phyloP scores from a whole-genome alignment of 2,329 filamentous ascomycete genomes.

The Macrophomina pseudophaseolina region DNA sequence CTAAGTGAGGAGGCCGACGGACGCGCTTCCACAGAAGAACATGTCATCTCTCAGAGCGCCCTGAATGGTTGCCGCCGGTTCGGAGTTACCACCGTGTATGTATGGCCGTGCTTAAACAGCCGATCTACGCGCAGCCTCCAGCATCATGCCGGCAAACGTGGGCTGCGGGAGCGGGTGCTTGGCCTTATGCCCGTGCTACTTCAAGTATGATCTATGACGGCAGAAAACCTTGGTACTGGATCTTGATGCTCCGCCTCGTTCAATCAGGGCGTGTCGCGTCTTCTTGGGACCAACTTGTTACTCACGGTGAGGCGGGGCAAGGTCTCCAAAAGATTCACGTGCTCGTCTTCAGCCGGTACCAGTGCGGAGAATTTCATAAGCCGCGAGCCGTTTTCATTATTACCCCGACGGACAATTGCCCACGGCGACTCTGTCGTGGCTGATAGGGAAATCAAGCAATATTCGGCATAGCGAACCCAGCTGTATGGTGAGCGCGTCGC shows the following conservation, averaged over 20 bases:
- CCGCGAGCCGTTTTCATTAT: not conserved
- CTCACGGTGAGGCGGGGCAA: not conserved
- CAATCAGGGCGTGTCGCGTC: no score
- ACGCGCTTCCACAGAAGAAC: not conserved
- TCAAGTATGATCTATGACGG: no score
- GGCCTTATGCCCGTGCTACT: not conserved
- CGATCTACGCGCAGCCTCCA: not conserved
- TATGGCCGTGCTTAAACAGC: constrained; percentile 7
- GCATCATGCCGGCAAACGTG: not conserved
- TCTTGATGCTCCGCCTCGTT: no score
- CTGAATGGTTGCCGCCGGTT: not conserved
- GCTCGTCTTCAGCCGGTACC: not conserved
- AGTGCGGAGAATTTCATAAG: not conserved
- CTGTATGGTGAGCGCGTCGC: not conserved
- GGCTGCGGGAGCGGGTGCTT: not conserved
- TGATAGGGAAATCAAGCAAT: not conserved
- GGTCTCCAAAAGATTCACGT: not conserved
- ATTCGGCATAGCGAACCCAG: not conserved
- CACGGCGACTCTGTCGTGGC: not conserved
- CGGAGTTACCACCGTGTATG: not conserved
- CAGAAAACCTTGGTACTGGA: no score
- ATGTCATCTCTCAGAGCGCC: not conserved
- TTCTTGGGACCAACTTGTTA: no score
- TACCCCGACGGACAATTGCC: not conserved
- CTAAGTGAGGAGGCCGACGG: not conserved